phyloP scores from a whole-genome alignment of 371 early-diverging fungal genomes.

The Syncephalastrum racemosum region DNA sequence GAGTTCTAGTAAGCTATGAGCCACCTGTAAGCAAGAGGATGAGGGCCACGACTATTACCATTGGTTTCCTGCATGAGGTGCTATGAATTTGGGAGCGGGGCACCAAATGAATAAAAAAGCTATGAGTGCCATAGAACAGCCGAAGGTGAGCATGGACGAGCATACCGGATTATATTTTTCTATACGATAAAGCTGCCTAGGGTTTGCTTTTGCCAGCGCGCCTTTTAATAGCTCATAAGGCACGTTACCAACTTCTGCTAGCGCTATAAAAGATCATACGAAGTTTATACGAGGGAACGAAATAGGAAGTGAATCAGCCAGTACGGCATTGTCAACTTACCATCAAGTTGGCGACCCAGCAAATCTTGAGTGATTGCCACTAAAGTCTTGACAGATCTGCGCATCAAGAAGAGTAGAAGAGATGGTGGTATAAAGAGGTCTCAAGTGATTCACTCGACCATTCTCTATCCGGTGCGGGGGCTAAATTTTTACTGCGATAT shows the following conservation, averaged over 20 bases:
- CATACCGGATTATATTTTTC: slow-evolving; percentile 45
- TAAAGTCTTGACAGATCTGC: slow-evolving; percentile 36
- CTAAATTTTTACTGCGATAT: too few species aligned
- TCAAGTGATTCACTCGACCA: too few species aligned
- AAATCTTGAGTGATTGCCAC: slow-evolving; percentile 35
- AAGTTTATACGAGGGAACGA: not conserved
- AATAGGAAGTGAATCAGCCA: not conserved
- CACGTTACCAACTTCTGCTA: slow-evolving; percentile 34
- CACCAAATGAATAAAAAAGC: not conserved
- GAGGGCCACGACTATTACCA: slow-evolving; percentile 19
- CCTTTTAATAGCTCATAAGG: slow-evolving; percentile 34
- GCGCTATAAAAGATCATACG: slow-evolving; percentile 15
- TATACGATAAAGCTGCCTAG: slow-evolving; percentile 41
- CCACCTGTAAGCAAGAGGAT: not conserved
- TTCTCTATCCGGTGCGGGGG: too few species aligned
- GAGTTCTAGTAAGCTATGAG: slow-evolving; percentile 25
- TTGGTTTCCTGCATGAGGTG: slow-evolving; percentile 33
- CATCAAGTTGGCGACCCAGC: slow-evolving; percentile 36
- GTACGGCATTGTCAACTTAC: slow-evolving; percentile 17
- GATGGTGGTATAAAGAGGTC: not conserved
- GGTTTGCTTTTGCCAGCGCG: slow-evolving; percentile 32
- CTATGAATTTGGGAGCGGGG: slow-evolving; percentile 13
- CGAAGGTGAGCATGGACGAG: not conserved
- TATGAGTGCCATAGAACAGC: not conserved
- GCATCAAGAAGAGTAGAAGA: slow-evolving; percentile 17